Percentiles rank a stretch among this genome's conserved stretches.
These are phyloP conservation scores for Escovopsis sp. DNA, from an alignment of 2,329 filamentous ascomycete species.

Conservation along the genomic window DNA sequence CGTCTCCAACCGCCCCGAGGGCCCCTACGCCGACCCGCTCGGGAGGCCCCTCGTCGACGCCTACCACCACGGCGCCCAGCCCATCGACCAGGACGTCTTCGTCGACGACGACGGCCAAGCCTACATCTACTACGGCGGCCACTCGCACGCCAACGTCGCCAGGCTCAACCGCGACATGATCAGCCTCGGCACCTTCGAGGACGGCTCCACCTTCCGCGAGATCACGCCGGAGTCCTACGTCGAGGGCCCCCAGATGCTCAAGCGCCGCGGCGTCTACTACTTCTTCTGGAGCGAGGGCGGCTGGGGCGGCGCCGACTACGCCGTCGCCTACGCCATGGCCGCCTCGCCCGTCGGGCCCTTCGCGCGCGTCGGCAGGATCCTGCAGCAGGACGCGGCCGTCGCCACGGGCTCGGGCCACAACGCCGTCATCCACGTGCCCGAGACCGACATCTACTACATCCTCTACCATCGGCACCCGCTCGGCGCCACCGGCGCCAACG, in stretches of 20 bases:
- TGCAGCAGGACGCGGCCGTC: constrained; percentile 24
- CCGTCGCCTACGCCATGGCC: constrained; percentile 29
- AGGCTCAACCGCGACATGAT: constrained; percentile 25
- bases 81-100: constrained; percentile 26
- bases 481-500: constrained; percentile 27
- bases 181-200: constrained; percentile 25
- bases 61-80: constrained; percentile 30
- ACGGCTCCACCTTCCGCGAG: constrained; percentile 23
- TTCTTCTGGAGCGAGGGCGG: constrained; percentile 32
- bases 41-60: constrained; percentile 19
- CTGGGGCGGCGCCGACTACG: constrained; percentile 31
- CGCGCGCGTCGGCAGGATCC: constrained; percentile 21
- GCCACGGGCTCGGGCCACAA: constrained; percentile 30
- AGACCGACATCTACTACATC: constrained; percentile 31
- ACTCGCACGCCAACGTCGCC: constrained; percentile 24
- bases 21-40: constrained; percentile 20
- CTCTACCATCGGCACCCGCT: constrained; percentile 29
- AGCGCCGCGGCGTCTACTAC: constrained; percentile 28
- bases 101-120: constrained; percentile 27
- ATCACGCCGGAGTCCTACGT: constrained; percentile 27
- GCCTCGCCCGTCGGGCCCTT: constrained; percentile 25
- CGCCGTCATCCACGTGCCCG: constrained; percentile 27
- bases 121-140: constrained; percentile 26
- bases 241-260: constrained; percentile 26
- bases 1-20: constrained; percentile 18